These are phyloP conservation scores for Salix koriyanagi DNA, from an alignment of 345 rosid species.

Conservation along the genomic window DNA sequence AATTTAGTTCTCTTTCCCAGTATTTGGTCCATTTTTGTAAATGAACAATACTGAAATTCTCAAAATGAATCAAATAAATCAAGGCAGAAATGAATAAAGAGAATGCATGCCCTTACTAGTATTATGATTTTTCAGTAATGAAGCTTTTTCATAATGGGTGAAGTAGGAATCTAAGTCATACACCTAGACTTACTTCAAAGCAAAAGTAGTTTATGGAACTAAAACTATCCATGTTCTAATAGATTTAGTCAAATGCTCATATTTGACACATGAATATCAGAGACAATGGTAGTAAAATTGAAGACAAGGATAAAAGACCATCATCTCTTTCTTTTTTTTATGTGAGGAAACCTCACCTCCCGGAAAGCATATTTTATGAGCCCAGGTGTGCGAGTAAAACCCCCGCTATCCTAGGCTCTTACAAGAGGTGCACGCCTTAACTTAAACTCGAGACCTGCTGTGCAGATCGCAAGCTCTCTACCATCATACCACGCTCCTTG, in stretches of 20 bases:
- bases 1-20: background rate
- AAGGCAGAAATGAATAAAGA: background rate
- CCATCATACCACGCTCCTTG: too few relatives aligned
- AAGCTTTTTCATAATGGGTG: background rate
- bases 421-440: too few relatives aligned
- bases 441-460: too few relatives aligned
- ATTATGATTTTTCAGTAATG: background rate
- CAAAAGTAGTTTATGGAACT: background rate
- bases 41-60: background rate
- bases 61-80: background rate
- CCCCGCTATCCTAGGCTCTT: too few relatives aligned
- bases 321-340: too few relatives aligned
- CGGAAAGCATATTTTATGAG: too few relatives aligned
- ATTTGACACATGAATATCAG: background rate
- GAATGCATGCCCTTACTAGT: background rate
- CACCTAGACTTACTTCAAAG: background rate
- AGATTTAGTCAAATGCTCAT: background rate
- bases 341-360: too few relatives aligned
- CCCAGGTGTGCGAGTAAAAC: too few relatives aligned
- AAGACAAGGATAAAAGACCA: background rate
- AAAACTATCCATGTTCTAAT: background rate
- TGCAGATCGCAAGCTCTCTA: too few relatives aligned
- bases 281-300: background rate
- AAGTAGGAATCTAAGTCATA: background rate
- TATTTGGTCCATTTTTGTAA: background rate